Evolutionary conservation across 306 rosid genomes (phyloP).

Genomic region (Sindora glabra): DNA sequence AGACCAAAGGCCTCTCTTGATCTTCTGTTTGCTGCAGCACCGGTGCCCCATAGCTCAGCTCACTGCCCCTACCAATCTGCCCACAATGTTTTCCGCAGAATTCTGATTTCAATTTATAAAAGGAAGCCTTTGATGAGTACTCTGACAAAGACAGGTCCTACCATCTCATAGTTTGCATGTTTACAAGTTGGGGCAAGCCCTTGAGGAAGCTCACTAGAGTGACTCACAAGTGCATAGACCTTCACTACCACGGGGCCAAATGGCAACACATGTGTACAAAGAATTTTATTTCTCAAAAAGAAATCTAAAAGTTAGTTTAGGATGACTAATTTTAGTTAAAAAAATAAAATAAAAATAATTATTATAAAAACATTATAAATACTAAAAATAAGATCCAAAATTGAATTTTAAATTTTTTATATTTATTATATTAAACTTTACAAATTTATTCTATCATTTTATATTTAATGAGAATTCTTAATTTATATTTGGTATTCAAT

Average conservation of each 20-base stretch:
- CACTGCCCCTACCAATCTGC: not conserved
- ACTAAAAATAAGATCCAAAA: too few species aligned
- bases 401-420: too few species aligned
- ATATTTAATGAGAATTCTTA: too few species aligned
- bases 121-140: not conserved
- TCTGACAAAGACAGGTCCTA: not conserved
- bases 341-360: too few species aligned
- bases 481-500: too few species aligned
- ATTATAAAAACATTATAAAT: too few species aligned
- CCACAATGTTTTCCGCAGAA: not conserved
- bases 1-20: constrained; percentile 88
- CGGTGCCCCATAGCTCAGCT: constrained; percentile 41
- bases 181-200: constrained; percentile 1
- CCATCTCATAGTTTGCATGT: not conserved
- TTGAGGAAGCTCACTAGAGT: not conserved
- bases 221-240: constrained; percentile 4
- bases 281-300: too few species aligned
- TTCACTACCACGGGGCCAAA: constrained; percentile 1
- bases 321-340: too few species aligned
- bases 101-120: constrained; percentile 14
- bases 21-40: constrained; percentile 77
- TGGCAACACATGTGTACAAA: not conserved
- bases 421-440: too few species aligned
- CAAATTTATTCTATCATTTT: too few species aligned
- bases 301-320: too few species aligned